phyloP scores from a whole-genome alignment of 192 early-diverging fungal genomes.

The Phlyctochytrium arcticum region DNA sequence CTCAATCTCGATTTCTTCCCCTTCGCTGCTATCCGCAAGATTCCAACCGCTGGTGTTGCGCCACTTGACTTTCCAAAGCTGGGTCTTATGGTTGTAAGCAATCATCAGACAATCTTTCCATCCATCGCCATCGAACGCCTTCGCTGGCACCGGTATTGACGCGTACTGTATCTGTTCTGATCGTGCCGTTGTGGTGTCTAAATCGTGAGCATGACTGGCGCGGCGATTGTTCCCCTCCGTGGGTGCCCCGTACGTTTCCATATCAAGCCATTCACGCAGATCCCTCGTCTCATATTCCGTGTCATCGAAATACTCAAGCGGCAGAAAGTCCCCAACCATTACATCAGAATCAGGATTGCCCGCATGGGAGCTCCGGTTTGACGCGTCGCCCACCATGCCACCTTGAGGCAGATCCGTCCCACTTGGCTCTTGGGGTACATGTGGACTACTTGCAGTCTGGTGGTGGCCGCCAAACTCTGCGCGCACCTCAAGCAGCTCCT shows the following conservation, averaged over 20 bases:
- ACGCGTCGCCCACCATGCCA: too few relatives aligned
- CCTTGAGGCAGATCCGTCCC: too few relatives aligned
- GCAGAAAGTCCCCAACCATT: conserved; percentile 22
- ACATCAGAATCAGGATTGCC: not conserved
- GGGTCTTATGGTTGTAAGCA: conserved; percentile 35
- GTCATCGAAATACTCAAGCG: conserved; percentile 45
- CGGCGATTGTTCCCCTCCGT: not conserved
- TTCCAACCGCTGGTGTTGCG: conserved; percentile 43
- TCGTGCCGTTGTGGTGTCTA: not conserved
- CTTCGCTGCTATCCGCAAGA: conserved; percentile 20
- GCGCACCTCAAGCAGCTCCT: conserved; percentile 4
- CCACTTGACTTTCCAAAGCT: conserved; percentile 45
- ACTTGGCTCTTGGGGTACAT: not conserved
- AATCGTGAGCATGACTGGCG: too few relatives aligned
- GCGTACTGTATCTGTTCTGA: conserved; percentile 18
- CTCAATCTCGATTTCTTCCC: conserved; percentile 9
- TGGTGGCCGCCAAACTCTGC: too few relatives aligned
- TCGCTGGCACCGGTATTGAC: conserved; percentile 42
- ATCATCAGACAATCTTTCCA: conserved; percentile 46
- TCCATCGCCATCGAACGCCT: conserved; percentile 23
- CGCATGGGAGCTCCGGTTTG: not conserved
- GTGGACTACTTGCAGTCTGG: not conserved
- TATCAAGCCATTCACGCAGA: conserved; percentile 46
- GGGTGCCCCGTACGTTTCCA: conserved; percentile 26
- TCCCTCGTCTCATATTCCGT: conserved; percentile 46